Evolutionary conservation across 805 yeast genomes (phyloP), one percentile per base, ranked within the genome.

Genomic region (Lipomyces starkeyi): DNA sequence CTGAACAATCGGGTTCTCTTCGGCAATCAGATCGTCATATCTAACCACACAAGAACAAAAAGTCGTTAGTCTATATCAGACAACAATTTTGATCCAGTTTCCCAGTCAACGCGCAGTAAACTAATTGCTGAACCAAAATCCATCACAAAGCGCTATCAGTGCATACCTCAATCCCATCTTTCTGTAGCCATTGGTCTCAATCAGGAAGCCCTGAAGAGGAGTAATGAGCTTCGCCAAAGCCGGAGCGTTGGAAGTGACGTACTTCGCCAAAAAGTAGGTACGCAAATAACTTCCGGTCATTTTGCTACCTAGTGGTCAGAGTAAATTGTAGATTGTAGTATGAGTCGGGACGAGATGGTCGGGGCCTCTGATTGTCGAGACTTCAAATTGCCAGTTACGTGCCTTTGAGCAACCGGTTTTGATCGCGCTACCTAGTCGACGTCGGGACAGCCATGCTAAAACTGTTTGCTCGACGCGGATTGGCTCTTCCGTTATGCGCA

Each of bases 131-230:
- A 35, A 35, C 40, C 40, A 35, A 35, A 35, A 27, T 27, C 29
- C 3, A 3, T 27, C 29, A 27, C 29, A 27, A 29, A 29, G 7
- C 6, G 7, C 32, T 29, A 29, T 29, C 32, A 37, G 14, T 37
- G 60, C 76, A 25, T 60, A 71, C 78, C 77, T 91, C 76, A 95
- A 86, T 64, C 99, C 99, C 83, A 95, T 81, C 80, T 93, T 87
- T 85, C 98, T 91, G 91, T 95, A 95, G 68, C 98, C 98, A 66
- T 97, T 85, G 73, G 85, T 84, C 73, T 88, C 83, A 74, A 86
- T 83, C 82, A 89, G 93, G 74, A 86, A 83, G 77, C 88, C 86
- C 59, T 98, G 90, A 53, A 89, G 84, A 73, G 99, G 98, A 40
- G 89, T 85, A 72, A 91, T 83, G 73, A 93, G 79, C 78, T 88